These are phyloP conservation scores for Sporormia fimetaria DNA, from an alignment of 495 filamentous ascomycete genomes.

Conservation along the genomic window DNA sequence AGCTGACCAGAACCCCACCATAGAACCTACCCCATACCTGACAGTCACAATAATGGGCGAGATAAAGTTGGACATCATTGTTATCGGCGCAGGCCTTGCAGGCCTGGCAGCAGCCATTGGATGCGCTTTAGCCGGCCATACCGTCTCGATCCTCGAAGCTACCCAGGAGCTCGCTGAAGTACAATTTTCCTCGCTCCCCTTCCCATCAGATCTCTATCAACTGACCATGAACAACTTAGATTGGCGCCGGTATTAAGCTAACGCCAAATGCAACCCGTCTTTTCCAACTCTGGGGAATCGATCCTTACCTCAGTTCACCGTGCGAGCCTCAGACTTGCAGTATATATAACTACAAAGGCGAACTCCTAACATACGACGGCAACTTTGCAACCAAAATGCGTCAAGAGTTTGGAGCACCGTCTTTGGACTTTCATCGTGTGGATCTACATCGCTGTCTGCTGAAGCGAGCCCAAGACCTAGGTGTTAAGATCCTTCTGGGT, in stretches of 20 bases:
- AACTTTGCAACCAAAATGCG: constrained; percentile 5
- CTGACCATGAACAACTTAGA: not conserved
- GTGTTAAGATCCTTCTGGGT: constrained; percentile 39
- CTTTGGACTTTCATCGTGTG: constrained; percentile 49
- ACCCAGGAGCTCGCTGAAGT: constrained; percentile 28
- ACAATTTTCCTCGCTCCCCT: not conserved
- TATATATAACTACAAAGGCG: constrained; percentile 1
- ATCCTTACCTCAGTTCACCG: too few species aligned
- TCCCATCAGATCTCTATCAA: not conserved
- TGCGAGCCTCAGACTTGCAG: not conserved
- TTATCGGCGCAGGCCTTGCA: constrained; percentile 55
- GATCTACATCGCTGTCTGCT: constrained; percentile 45
- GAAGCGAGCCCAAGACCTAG: constrained; percentile 42
- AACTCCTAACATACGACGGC: not conserved
- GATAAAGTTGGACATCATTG: constrained; percentile 33
- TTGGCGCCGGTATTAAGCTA: constrained; percentile 30
- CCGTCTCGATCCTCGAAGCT: constrained; percentile 49
- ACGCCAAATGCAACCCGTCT: constrained; percentile 30
- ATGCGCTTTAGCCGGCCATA: constrained; percentile 46
- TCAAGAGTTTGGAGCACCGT: constrained; percentile 40
- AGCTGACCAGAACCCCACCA: too few species aligned
- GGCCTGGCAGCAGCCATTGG: constrained; percentile 54
- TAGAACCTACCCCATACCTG: too few species aligned
- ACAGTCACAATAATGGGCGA: too few species aligned
- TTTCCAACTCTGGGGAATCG: constrained; percentile 25